Evolutionary conservation across 371 early-diverging fungal species (phyloP).

Genomic region (Lichtheimia ornata): DNA sequence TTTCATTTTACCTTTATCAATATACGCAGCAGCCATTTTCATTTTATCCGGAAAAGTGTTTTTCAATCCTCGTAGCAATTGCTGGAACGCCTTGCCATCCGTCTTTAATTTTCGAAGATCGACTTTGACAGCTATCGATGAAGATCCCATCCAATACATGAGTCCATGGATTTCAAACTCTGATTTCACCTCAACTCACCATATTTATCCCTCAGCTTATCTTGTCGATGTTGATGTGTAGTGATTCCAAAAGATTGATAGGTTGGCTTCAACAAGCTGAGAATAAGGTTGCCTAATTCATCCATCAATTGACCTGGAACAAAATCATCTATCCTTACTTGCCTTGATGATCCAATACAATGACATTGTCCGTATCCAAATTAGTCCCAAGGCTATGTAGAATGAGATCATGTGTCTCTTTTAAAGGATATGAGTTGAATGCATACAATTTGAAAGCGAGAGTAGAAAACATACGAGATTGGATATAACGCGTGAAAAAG

Average conservation of each 20-base stretch:
- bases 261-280: slow-evolving; percentile 57
- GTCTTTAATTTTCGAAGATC: slow-evolving; percentile 49
- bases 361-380: slow-evolving; percentile 57
- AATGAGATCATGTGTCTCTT: slow-evolving; percentile 23
- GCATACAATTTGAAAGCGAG: not conserved
- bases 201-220: slow-evolving; percentile 49
- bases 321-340: not conserved
- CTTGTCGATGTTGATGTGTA: slow-evolving; percentile 35
- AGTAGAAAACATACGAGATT: slow-evolving; percentile 26
- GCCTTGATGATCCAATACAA: slow-evolving; percentile 53
- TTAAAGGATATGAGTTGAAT: not conserved
- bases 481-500: slow-evolving; percentile 31
- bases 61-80: slow-evolving; percentile 61
- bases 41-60: slow-evolving; percentile 44
- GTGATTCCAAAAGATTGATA: slow-evolving; percentile 61
- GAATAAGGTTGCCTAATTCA: slow-evolving; percentile 35
- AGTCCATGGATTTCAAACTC: not conserved
- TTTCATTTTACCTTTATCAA: slow-evolving; percentile 35
- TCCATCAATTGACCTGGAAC: not conserved
- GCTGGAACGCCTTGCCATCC: slow-evolving; percentile 48
- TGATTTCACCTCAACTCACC: slow-evolving; percentile 28
- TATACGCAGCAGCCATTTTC: slow-evolving; percentile 43
- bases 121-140: slow-evolving; percentile 42
- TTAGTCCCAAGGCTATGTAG: slow-evolving; percentile 46
- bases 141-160: not conserved